phyloP scores from a whole-genome alignment of 2,329 filamentous ascomycete species.

The Capronia epimyces region DNA sequence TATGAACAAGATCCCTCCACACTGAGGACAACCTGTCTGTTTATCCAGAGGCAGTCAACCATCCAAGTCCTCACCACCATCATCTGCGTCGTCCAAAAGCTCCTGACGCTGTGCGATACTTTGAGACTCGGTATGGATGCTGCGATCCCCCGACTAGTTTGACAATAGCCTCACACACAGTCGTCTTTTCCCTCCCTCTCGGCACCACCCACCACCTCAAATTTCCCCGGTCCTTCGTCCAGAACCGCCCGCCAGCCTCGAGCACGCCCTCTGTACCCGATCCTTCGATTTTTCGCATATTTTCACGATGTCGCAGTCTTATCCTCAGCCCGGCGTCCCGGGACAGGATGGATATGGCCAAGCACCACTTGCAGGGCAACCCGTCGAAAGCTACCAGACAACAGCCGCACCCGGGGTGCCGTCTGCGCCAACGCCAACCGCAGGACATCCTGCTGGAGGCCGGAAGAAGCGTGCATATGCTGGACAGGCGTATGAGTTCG shows the following conservation, averaged over 20 bases:
- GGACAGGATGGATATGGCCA: conserved; percentile 45
- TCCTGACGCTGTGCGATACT: not conserved
- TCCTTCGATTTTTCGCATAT: conserved; percentile 12
- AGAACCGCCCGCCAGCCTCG: not conserved
- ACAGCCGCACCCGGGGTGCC: conserved; percentile 33
- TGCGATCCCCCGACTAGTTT: conserved; percentile 3
- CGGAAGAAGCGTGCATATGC: conserved; percentile 91
- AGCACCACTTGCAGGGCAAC: conserved; percentile 36
- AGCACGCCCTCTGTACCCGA: not conserved
- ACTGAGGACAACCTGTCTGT: conserved; percentile 22
- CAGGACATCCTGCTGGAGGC: conserved; percentile 32
- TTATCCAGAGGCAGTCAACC: conserved; percentile 5
- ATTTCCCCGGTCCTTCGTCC: conserved; percentile 2
- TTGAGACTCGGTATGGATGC: conserved; percentile 10
- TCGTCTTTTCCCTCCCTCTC: conserved; percentile 12
- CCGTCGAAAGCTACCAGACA: conserved; percentile 37
- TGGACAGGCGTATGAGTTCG: conserved; percentile 89
- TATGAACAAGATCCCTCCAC: conserved; percentile 11
- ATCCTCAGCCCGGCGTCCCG: conserved; percentile 28
- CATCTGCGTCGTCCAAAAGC: not conserved
- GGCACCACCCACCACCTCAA: conserved; percentile 9
- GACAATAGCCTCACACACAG: conserved; percentile 15
- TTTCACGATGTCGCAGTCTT: conserved; percentile 37
- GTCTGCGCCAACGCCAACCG: conserved; percentile 31
- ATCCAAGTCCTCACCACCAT: not conserved